Evolutionary conservation across 208 protist species (phyloP).

Genomic region (Spongospora subterranea): DNA sequence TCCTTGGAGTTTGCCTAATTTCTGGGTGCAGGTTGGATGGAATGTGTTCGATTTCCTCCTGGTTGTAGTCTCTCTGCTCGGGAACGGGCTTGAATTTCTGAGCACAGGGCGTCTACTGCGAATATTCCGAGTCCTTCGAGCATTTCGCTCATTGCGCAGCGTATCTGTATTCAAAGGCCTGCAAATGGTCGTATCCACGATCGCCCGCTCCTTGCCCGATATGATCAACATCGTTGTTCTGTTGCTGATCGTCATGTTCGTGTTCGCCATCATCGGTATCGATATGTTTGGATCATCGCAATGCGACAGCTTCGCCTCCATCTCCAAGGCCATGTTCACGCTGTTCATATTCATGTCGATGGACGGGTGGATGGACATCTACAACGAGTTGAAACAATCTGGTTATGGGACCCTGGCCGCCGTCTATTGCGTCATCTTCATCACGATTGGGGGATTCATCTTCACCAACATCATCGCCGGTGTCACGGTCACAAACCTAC

Average conservation of each 20-base stretch:
- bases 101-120: neutral
- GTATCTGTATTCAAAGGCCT: neutral
- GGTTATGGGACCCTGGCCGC: neutral
- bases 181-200: neutral
- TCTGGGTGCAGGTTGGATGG: too few species aligned
- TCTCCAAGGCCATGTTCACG: neutral
- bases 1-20: too few species aligned
- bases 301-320: neutral
- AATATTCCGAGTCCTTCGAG: neutral
- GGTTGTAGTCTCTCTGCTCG: neutral
- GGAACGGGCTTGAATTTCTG: neutral
- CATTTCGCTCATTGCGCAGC: neutral
- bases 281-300: neutral
- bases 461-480: neutral
- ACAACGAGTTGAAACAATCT: neutral
- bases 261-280: neutral
- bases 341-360: neutral
- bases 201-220: neutral
- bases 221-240: neutral
- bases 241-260: neutral
- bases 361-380: neutral
- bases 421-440: neutral
- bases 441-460: neutral
- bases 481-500: neutral
- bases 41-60: slow-evolving; percentile 1